These are phyloP conservation scores for Mortierella sp. DNA, from an alignment of 371 early-diverging fungal species.

Conservation along the genomic window DNA sequence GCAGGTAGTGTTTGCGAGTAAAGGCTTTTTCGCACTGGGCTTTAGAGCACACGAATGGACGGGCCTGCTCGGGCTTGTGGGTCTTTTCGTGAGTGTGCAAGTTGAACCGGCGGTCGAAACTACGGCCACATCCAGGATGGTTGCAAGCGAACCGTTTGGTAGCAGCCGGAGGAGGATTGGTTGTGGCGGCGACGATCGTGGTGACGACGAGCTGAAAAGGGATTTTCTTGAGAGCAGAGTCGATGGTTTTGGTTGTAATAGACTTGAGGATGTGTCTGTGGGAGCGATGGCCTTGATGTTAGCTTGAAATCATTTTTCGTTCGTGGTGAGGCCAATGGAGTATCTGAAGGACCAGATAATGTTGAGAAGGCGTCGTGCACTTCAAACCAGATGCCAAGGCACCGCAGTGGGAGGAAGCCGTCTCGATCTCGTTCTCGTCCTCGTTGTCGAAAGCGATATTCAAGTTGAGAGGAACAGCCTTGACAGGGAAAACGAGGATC, in stretches of 20 bases:
- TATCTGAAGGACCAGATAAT: slow-evolving; percentile 10
- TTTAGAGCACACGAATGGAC: slow-evolving; percentile 68
- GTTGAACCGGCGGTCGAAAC: slow-evolving; percentile 81
- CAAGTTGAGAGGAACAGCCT: slow-evolving; percentile 13
- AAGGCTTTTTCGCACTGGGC: slow-evolving; percentile 68
- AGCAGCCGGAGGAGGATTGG: too few relatives aligned
- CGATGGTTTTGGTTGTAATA: too few relatives aligned
- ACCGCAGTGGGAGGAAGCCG: slow-evolving; percentile 39
- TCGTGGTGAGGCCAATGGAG: slow-evolving; percentile 1
- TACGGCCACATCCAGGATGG: slow-evolving; percentile 63
- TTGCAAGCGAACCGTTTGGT: slow-evolving; percentile 61
- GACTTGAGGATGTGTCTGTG: too few relatives aligned
- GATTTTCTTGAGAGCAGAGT: slow-evolving; percentile 17
- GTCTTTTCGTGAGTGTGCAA: slow-evolving; percentile 80
- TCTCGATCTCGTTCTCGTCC: slow-evolving; percentile 32
- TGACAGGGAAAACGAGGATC: slow-evolving; percentile 20
- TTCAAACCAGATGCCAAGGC: slow-evolving; percentile 51
- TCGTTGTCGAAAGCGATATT: slow-evolving; percentile 8
- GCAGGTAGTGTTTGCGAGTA: slow-evolving; percentile 79
- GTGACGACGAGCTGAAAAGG: too few relatives aligned
- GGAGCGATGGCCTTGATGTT: too few relatives aligned
- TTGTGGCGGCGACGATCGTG: too few relatives aligned
- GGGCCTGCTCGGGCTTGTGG: slow-evolving; percentile 74
- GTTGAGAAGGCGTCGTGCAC: slow-evolving; percentile 28
- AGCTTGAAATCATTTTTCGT: too few relatives aligned